Base-by-base conservation (phyloP, 129 eudicot species). In the Tagetes erecta region DNA sequence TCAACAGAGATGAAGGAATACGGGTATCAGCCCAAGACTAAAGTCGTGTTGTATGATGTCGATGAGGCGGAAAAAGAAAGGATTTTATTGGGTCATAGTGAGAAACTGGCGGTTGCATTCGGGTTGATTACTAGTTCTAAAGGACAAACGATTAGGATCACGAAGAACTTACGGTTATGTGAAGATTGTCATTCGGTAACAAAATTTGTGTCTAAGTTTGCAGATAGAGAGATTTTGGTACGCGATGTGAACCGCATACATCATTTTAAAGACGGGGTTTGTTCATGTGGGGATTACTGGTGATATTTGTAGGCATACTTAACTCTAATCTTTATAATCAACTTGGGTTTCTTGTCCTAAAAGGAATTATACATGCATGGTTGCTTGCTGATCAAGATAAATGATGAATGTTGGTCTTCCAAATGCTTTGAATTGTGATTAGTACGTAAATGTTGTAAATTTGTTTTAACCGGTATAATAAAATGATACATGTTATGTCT, bases 231-330 rank as follows among this genome's bases (percentile, higher is more conserved):
- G 80, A 94, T 94, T 84, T 41, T 94, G 62, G 98, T 94, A 37
- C 88, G 98, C 42, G 96, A 94, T 82, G 84, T 86, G 55, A 94
- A 94, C 76, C 92, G 98, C n/a, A 66, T 90, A 57, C 98, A 94
- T 78, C 87, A 67, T 81, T 94, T 94, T 68, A 79, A 67, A 73
- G 87, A 94, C 39, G 97, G 98, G 73, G 85, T 86, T 59, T 94
- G 98, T 77, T 94, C 98, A 6, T 94, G 98, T 73, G 86, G 89
- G 41, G 97, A 90, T 90, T 94, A 94, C 68, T 94, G 98, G 98
- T 94, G 60, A 88, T 72, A 49, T 56, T 72, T 74, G 58, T 62
- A 67, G 55, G 71, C 73, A 59, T 59, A 59, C 46, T 56, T 47
- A 36, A 39, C 67, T 75, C 30, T 49, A 38, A 81, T 81, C 73